Base-by-base conservation (phyloP, 1,139 yeast genomes). In the Hyphopichia burtonii region DNA sequence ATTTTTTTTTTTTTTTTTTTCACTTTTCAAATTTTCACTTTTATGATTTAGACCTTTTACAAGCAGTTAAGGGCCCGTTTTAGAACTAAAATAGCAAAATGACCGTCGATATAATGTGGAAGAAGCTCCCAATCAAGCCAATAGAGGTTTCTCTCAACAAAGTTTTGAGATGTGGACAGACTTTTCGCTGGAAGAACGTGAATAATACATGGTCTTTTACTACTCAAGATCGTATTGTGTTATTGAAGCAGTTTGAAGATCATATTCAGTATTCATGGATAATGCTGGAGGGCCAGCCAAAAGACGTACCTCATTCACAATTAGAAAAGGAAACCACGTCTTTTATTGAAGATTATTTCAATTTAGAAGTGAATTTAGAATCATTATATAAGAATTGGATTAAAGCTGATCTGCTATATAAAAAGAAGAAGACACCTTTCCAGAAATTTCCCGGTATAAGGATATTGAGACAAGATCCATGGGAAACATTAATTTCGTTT, bases 401-500 rank as follows among this genome's bases (percentile, higher is more conserved):
- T 4, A 42, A 47, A 1, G 71, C 65, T 11, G 96, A 90, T 58
- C 47, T 40, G 19, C 69, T 19, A 63, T 74, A 38, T 77, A 79
- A 60, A 54, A 61, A 44, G 52, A 61, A 55, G 17, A 48, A 52
- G 14, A 63, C 72, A 2, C 71, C 74, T 2, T 73, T 73, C 50
- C 45, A 61, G 3, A 62, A 64, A 20, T 80, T 82, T 43, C 68
- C 71, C 3, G 99, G 99, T 0, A 83, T 91, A 22, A 68, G 98
- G 32, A 87, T 90, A 45, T 74, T 91, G 25, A 74, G 91, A 39
- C 98, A 93, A 61, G 96, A 91, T 50, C 99, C 99, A 0, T 93
- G 98, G 98, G 99, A 94, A 55, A 89, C 94, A 35, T 68, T 89
- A 37, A 66, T 93, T 17, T 86, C 94, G 2, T 93, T 93, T 52